phyloP scores from a whole-genome alignment of 176 grass and related monocot species.

The Echinochloa phyllopogon region DNA sequence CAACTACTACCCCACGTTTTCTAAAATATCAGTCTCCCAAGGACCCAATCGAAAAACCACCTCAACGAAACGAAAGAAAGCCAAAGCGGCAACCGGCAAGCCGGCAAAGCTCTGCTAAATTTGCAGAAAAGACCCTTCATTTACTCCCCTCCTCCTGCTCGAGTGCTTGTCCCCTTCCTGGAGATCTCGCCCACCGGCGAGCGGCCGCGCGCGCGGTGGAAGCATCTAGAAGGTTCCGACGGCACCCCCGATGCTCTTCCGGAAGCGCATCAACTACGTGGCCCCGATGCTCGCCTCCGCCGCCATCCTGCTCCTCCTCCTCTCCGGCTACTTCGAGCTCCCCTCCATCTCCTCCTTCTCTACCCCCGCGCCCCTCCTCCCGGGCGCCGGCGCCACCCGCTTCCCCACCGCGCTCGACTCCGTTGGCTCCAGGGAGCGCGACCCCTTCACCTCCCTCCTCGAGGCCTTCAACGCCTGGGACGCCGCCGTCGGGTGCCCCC shows the following conservation, averaged over 20 bases:
- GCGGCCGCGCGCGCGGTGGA: not conserved
- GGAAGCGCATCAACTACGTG: slow-evolving; percentile 78
- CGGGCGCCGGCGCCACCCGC: not conserved
- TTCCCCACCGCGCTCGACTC: slow-evolving; percentile 54
- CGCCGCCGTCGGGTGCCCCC: slow-evolving; percentile 62
- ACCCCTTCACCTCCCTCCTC: slow-evolving; percentile 63
- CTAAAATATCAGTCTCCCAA: not conserved
- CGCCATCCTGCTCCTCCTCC: slow-evolving; percentile 61
- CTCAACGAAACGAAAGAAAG: not conserved
- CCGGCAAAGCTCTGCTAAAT: not conserved
- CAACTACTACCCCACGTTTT: not conserved
- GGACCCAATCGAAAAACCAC: not conserved
- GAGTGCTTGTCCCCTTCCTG: not conserved
- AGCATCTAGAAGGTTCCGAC: not conserved
- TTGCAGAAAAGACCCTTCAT: not conserved
- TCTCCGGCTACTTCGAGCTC: slow-evolving; percentile 66
- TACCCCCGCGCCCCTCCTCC: slow-evolving; percentile 22
- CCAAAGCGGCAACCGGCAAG: not conserved
- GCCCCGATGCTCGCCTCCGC: slow-evolving; percentile 68
- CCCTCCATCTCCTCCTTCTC: slow-evolving; percentile 63
- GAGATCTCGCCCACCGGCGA: slow-evolving; percentile 47
- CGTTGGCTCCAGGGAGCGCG: slow-evolving; percentile 47
- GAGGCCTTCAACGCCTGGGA: slow-evolving; percentile 73
- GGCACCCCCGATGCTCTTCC: slow-evolving; percentile 48
- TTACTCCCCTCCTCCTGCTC: not conserved